phyloP scores from a whole-genome alignment of 202 grass and related monocot genomes.

The Panicum virgatum region DNA sequence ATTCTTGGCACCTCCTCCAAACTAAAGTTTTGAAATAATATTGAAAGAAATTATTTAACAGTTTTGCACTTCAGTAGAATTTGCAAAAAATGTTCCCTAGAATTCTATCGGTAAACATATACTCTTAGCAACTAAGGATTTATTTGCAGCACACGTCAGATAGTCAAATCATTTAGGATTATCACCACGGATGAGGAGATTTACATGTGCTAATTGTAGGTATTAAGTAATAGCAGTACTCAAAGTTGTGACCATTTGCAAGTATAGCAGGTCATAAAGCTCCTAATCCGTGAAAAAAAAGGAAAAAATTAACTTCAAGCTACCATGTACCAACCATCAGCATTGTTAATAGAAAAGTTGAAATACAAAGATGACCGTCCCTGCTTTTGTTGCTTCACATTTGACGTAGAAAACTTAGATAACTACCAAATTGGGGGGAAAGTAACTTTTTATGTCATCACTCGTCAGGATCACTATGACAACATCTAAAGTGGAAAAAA shows the following conservation, averaged over 20 bases:
- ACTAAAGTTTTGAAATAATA: constrained; percentile 31
- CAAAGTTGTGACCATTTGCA: constrained; percentile 4
- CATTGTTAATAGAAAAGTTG: too few species aligned
- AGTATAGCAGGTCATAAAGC: background rate
- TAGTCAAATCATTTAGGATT: constrained; percentile 14
- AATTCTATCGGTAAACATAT: background rate
- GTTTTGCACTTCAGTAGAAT: background rate
- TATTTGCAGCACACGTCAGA: background rate
- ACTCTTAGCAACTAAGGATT: background rate
- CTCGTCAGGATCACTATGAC: constrained; percentile 21
- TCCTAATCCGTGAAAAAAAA: constrained; percentile 12
- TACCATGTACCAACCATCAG: background rate
- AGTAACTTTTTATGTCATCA: background rate
- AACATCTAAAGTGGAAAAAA: constrained; percentile 22
- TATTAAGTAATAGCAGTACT: constrained; percentile 1
- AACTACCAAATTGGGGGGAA: background rate
- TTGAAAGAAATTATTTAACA: constrained; percentile 15
- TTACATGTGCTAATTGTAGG: constrained; percentile 10
- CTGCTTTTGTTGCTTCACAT: background rate
- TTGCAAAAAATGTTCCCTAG: background rate
- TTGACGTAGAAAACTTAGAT: background rate
- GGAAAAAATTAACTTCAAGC: background rate
- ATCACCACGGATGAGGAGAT: background rate
- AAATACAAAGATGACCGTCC: too few species aligned
- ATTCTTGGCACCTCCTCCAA: constrained; percentile 54